Percentiles rank a stretch among this genome's conserved stretches.
Evolutionary conservation across 805 yeast genomes (phyloP).

Genomic region (Cyberlindnera suaveolens): DNA sequence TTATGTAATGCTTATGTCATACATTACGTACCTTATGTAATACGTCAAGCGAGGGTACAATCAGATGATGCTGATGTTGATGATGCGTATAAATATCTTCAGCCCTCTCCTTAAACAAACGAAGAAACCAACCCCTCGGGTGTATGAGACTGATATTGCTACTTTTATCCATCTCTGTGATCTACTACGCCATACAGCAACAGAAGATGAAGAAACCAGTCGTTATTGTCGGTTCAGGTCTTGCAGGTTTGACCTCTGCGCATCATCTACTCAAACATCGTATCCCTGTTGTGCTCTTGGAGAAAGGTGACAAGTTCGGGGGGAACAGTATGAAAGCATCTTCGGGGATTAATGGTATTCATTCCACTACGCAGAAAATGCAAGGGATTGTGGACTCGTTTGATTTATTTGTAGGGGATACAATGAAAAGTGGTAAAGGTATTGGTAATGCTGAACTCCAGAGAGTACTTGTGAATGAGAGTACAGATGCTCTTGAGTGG

Average conservation of each 20-base stretch:
- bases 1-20: too few relatives aligned
- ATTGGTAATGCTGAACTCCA: constrained; percentile 55
- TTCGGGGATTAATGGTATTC: constrained; percentile 66
- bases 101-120: too few relatives aligned
- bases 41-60: too few relatives aligned
- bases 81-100: too few relatives aligned
- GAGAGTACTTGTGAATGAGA: constrained; percentile 51
- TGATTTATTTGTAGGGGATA: constrained; percentile 57
- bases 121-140: too few relatives aligned
- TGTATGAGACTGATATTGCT: too few relatives aligned
- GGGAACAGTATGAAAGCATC: constrained; percentile 60
- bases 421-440: constrained; percentile 57
- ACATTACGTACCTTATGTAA: too few relatives aligned
- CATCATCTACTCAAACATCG: constrained; percentile 38
- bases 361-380: constrained; percentile 52
- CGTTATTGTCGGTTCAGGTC: constrained; percentile 76
- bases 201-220: constrained; percentile 10
- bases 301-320: constrained; percentile 43
- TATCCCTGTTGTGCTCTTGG: constrained; percentile 39
- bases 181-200: too few relatives aligned
- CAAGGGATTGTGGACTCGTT: constrained; percentile 48
- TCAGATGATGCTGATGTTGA: too few relatives aligned
- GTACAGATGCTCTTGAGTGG: constrained; percentile 69
- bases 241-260: constrained; percentile 71
- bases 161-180: too few relatives aligned